Percentiles rank a stretch among this genome's conserved stretches.
Conservation (phyloP, 2,329 filamentous ascomycete species). For the Fusarium siculi region DNA sequence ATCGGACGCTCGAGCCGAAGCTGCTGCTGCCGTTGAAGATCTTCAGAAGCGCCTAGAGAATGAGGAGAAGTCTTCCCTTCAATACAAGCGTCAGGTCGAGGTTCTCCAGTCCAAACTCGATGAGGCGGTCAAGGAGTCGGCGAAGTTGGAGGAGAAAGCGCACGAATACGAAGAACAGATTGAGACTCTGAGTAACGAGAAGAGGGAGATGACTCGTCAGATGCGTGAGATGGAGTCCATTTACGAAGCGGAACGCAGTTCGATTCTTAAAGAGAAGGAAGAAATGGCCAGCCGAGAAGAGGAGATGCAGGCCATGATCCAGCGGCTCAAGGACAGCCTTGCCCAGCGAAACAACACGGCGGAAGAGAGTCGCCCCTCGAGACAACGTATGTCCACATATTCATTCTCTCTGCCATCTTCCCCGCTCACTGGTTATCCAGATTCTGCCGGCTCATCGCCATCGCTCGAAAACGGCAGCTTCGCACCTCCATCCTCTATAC, state of each 20-base stretch:
- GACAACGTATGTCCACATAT: constrained; percentile 62
- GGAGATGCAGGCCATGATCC: constrained; percentile 89
- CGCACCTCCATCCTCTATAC: constrained; percentile 83
- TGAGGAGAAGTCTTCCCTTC: constrained; percentile 80
- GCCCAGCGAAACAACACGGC: constrained; percentile 75
- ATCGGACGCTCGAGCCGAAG: constrained; percentile 81
- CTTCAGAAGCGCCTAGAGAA: constrained; percentile 84
- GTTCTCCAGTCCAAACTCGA: constrained; percentile 88
- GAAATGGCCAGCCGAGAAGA: constrained; percentile 86
- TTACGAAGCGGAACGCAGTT: constrained; percentile 88
- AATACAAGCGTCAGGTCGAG: constrained; percentile 84
- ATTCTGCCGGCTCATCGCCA: constrained; percentile 67
- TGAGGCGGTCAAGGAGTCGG: constrained; percentile 84
- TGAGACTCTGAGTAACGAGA: constrained; percentile 83
- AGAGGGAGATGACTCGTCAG: constrained; percentile 83
- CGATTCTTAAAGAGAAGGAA: constrained; percentile 91
- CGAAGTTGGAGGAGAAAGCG: constrained; percentile 84
- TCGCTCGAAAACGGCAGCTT: constrained; percentile 82
- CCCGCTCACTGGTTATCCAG: constrained; percentile 37
- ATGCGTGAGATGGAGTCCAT: constrained; percentile 92
- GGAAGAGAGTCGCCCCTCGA: constrained; percentile 67
- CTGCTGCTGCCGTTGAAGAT: constrained; percentile 82
- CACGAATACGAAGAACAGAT: constrained; percentile 89
- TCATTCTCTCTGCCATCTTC: background rate
- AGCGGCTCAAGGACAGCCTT: constrained; percentile 89